These are phyloP conservation scores for Akanthomyces uredinophilus DNA, from an alignment of 2,329 filamentous ascomycete genomes.

Conservation along the genomic window DNA sequence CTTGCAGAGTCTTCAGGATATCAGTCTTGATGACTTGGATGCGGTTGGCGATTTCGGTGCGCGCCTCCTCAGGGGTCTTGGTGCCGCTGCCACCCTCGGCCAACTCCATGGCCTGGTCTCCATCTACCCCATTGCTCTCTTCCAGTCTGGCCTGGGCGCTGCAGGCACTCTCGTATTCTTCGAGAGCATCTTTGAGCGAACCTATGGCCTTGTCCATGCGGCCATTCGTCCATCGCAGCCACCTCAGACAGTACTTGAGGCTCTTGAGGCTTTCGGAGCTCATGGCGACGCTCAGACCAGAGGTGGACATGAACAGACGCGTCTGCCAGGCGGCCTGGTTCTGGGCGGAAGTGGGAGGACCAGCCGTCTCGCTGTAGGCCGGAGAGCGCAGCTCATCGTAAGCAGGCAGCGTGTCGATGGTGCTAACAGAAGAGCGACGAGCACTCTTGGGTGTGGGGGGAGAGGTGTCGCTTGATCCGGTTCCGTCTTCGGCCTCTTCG, in stretches of 20 bases:
- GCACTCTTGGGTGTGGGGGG: slow-evolving; percentile 27
- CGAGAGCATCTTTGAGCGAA: slow-evolving; percentile 68
- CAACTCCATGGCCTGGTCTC: slow-evolving; percentile 23
- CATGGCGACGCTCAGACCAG: slow-evolving; percentile 85
- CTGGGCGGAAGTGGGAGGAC: slow-evolving; percentile 21
- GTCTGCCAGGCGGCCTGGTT: slow-evolving; percentile 63
- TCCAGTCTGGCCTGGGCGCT: slow-evolving; percentile 17
- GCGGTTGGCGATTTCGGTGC: slow-evolving; percentile 48
- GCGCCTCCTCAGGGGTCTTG: slow-evolving; percentile 25
- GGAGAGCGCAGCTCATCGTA: slow-evolving; percentile 77
- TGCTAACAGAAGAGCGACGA: slow-evolving; percentile 61
- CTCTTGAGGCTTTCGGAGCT: slow-evolving; percentile 81
- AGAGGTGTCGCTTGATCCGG: slow-evolving; percentile 23
- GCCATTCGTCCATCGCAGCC: slow-evolving; percentile 75
- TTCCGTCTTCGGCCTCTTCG: slow-evolving; percentile 23
- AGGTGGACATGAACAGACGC: slow-evolving; percentile 82
- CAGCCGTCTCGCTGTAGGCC: slow-evolving; percentile 60
- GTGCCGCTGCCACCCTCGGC: slow-evolving; percentile 15
- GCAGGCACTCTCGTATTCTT: slow-evolving; percentile 65
- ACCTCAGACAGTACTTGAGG: slow-evolving; percentile 76
- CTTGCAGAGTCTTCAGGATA: slow-evolving; percentile 72
- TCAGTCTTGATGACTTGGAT: slow-evolving; percentile 66
- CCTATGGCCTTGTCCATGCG: slow-evolving; percentile 72
- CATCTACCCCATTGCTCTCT: slow-evolving; percentile 18
- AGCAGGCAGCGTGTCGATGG: slow-evolving; percentile 70